phyloP scores from a whole-genome alignment of 495 filamentous ascomycete species.

The Aspergillus heteromorphus region DNA sequence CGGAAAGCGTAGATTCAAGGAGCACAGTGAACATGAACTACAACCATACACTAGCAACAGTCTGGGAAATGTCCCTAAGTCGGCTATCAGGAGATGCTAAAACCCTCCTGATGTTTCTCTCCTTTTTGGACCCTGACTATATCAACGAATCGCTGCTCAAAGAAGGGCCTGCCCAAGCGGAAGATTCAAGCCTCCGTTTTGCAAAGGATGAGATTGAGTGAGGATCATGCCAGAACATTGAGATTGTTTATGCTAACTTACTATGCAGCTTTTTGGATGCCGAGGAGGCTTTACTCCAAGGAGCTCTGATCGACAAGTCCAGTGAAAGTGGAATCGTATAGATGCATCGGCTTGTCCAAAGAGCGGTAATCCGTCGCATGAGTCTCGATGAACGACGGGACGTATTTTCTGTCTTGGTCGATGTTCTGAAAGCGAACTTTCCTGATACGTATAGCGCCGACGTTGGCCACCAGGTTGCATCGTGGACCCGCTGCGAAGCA shows the following conservation, averaged over 20 bases:
- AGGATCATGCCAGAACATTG: background rate
- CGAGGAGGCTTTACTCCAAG: slow-evolving; percentile 1
- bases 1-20: slow-evolving; percentile 19
- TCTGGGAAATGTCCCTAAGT: slow-evolving; percentile 15
- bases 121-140: slow-evolving; percentile 24
- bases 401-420: slow-evolving; percentile 4
- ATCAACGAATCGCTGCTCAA: slow-evolving; percentile 20
- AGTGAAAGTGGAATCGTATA: slow-evolving; percentile 1
- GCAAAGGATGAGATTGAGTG: slow-evolving; percentile 4
- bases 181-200: background rate
- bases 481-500: slow-evolving; percentile 1
- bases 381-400: background rate
- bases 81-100: slow-evolving; percentile 7
- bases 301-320: slow-evolving; percentile 1
- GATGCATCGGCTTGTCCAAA: slow-evolving; percentile 7
- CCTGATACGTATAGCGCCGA: slow-evolving; percentile 12
- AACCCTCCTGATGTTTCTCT: slow-evolving; percentile 14
- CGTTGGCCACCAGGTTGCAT: slow-evolving; percentile 6
- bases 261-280: slow-evolving; percentile 2
- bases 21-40: slow-evolving; percentile 15
- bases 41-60: slow-evolving; percentile 22
- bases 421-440: slow-evolving; percentile 4
- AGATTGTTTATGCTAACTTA: background rate
- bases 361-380: slow-evolving; percentile 5
- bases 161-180: slow-evolving; percentile 1